Base-by-base conservation (phyloP, 805 yeast genomes). In the Starmerella bombicola region DNA sequence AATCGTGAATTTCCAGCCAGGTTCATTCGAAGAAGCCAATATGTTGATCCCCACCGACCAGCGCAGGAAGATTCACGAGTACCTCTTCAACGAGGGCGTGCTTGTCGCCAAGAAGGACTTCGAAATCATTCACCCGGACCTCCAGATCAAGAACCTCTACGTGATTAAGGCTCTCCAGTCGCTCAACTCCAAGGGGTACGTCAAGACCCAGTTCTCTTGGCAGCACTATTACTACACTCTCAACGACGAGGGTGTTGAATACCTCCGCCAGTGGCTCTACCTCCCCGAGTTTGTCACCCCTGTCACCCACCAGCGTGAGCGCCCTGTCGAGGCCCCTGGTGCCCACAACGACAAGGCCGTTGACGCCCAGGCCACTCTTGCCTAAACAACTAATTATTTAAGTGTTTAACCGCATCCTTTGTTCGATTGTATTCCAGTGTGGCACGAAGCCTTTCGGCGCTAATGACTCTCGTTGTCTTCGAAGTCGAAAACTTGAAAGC, bases 11-110 rank as follows among this genome's bases (percentile, higher is more conserved):
- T 40, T 43, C 47, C 42, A 36, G 13, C 37, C 28, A 22, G 30
- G 25, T 33, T 58, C 12, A 19, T 7, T 16, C 15, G 9, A 7
- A 31, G 20, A 16, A 9, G 18, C 34, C 71, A 76, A 60, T 66
- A 91, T 91, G 99, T 79, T 91, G 76, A 91, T 91, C 78, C 97
- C 99, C 74, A 91, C 83, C 76, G 93, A 84, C 73, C 98, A 91
- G 71, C 86, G 99, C 80, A 84, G 83, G 76, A 83, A 83, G 86
- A 91, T 91, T 71, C 95, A 85, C 93, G 82, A 78, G 71, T 80
- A 86, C 82, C 91, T 91, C 73, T 91, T 86, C 83, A 86, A 85
- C 73, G 97, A 91, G 79, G 99, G 99, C 75, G 98, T 88, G 69
- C 83, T 84, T 68, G 97, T 91, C 64, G 98, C 99, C 67, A 83